Conservation (phyloP, 805 yeast species). For the Pichia pseudocactophila region DNA sequence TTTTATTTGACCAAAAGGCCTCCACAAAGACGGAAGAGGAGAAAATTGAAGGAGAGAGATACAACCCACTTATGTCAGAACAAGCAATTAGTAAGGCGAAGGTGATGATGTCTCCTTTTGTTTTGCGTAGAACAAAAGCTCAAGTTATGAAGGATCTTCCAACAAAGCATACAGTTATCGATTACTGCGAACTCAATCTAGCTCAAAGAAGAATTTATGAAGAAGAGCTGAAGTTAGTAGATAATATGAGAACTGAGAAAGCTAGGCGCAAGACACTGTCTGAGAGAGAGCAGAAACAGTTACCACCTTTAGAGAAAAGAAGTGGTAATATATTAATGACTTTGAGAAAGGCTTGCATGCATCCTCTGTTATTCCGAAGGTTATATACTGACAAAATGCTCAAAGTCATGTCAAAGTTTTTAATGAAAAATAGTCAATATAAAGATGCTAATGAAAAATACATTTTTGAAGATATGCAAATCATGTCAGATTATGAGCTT, state of each 20-base stretch:
- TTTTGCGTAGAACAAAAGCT: conserved; percentile 80
- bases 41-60: conserved; percentile 36
- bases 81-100: conserved; percentile 91
- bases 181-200: conserved; percentile 53
- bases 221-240: conserved; percentile 41
- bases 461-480: conserved; percentile 89
- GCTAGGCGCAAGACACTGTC: conserved; percentile 32
- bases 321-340: conserved; percentile 72
- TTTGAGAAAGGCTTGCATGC: conserved; percentile 85
- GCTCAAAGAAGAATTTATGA: conserved; percentile 54
- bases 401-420: conserved; percentile 61
- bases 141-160: conserved; percentile 91
- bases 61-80: conserved; percentile 76
- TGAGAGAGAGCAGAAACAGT: conserved; percentile 27
- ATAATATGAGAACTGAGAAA: conserved; percentile 33
- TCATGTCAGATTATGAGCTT: conserved; percentile 87
- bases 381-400: conserved; percentile 49
- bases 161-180: conserved; percentile 54
- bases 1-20: conserved; percentile 81
- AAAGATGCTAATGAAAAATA: conserved; percentile 62
- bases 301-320: conserved; percentile 17
- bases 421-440: conserved; percentile 76
- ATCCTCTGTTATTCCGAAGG: conserved; percentile 76
- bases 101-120: conserved; percentile 98
- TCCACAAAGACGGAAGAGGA: conserved; percentile 42